A percentile compares a stretch with the other conserved stretches of the same genome.
These are phyloP conservation scores for Gossypium turneri DNA, from an alignment of 345 rosid genomes.

Conservation along the genomic window DNA sequence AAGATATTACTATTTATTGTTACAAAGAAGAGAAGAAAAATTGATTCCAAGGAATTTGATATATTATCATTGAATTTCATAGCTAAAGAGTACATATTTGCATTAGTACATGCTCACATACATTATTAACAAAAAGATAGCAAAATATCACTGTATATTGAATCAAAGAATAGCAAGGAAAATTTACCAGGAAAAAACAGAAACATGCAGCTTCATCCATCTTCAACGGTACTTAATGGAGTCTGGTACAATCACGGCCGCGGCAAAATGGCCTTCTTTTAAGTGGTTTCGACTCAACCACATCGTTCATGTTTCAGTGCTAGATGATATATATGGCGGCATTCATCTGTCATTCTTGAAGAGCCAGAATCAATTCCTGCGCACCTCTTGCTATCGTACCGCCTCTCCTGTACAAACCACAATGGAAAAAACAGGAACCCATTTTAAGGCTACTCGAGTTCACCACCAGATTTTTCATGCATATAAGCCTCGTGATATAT, in stretches of 20 bases:
- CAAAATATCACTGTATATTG: neutral
- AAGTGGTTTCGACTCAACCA: slow-evolving; percentile 1
- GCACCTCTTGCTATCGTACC: slow-evolving; percentile 68
- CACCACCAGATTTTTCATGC: neutral
- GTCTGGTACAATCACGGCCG: neutral
- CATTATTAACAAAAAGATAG: slow-evolving; percentile 14
- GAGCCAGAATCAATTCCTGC: slow-evolving; percentile 70
- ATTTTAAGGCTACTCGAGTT: neutral
- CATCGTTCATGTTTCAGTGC: neutral
- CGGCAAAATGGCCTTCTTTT: neutral
- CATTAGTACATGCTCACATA: slow-evolving; percentile 21
- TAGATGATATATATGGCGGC: slow-evolving; percentile 4
- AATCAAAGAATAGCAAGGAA: slow-evolving; percentile 16
- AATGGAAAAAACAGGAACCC: neutral
- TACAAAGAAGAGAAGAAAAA: neutral
- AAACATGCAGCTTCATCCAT: slow-evolving; percentile 6
- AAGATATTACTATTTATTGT: neutral
- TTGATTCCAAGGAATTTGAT: neutral
- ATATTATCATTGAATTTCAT: slow-evolving; percentile 22
- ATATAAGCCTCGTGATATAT: neutral
- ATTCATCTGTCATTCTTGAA: slow-evolving; percentile 43
- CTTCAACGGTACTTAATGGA: neutral
- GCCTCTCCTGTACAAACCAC: slow-evolving; percentile 60
- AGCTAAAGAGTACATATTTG: slow-evolving; percentile 21
- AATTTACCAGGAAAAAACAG: neutral